Evolutionary conservation across 2,329 filamentous ascomycete genomes (phyloP).

Genomic region (Diplodia mutila): DNA sequence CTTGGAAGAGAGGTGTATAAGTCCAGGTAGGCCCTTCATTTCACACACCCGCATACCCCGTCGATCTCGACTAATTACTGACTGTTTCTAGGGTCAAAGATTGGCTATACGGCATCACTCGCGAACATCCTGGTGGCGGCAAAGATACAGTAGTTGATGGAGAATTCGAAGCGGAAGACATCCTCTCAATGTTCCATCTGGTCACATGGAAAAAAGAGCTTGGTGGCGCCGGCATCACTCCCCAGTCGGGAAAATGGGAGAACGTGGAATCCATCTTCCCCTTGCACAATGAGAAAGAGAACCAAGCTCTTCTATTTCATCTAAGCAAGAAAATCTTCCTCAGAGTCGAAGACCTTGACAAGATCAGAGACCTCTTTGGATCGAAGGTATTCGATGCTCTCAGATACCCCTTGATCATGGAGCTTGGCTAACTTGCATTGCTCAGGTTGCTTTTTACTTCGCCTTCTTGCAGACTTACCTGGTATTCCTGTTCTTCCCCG

Average conservation of each 20-base stretch:
- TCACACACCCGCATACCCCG: neutral
- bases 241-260: conserved; percentile 70
- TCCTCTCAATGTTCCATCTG: conserved; percentile 76
- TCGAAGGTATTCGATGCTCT: conserved; percentile 57
- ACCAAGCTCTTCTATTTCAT: conserved; percentile 73
- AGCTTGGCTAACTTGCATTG: neutral
- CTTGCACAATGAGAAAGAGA: conserved; percentile 76
- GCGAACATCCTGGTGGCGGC: conserved; percentile 59
- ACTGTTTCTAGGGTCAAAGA: conserved; percentile 68
- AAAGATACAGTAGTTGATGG: conserved; percentile 55
- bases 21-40: conserved; percentile 31
- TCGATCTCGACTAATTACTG: neutral
- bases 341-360: conserved; percentile 67
- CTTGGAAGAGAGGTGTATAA: conserved; percentile 39
- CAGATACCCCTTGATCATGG: neutral
- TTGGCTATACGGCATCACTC: conserved; percentile 78
- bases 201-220: conserved; percentile 74
- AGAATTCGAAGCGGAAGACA: conserved; percentile 75
- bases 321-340: conserved; percentile 74
- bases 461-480: conserved; percentile 42
- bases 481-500: conserved; percentile 37
- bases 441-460: conserved; percentile 39
- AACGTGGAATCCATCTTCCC: conserved; percentile 76
- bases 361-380: conserved; percentile 76
- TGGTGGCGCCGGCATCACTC: conserved; percentile 78